Conservation (phyloP, 352 stramenopile genomes). For the Globisporangium canariense region DNA sequence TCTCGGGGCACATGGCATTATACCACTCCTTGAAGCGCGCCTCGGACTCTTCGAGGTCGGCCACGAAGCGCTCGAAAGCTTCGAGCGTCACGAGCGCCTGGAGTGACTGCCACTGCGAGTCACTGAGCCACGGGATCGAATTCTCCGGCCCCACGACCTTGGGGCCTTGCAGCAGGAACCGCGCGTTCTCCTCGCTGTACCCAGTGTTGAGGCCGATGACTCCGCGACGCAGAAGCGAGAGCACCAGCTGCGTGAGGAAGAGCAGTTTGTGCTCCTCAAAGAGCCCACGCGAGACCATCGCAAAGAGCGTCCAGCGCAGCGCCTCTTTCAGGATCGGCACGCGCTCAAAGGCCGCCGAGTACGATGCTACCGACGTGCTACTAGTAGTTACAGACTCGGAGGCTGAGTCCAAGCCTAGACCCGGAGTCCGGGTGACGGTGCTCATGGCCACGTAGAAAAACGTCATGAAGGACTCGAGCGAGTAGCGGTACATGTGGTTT, state of each 20-base stretch:
- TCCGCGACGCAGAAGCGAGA: conserved; percentile 74
- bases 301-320: conserved; percentile 86
- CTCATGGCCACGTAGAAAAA: conserved; percentile 86
- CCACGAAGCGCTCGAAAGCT: conserved; percentile 83
- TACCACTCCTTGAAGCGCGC: conserved; percentile 92
- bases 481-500: conserved; percentile 94
- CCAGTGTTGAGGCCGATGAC: conserved; percentile 58
- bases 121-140: conserved; percentile 78
- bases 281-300: conserved; percentile 87
- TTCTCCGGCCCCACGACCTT: conserved; percentile 69
- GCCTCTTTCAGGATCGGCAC: conserved; percentile 65
- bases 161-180: conserved; percentile 77
- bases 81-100: conserved; percentile 74
- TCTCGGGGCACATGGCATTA: conserved; percentile 78
- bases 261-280: conserved; percentile 92
- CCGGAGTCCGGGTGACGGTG: conserved; percentile 33
- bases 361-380: conserved; percentile 21
- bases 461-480: conserved; percentile 87
- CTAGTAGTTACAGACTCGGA: background rate
- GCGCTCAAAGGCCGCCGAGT: conserved; percentile 44
- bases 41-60: conserved; percentile 87
- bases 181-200: conserved; percentile 70
- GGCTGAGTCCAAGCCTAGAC: background rate
- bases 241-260: conserved; percentile 86
- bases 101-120: conserved; percentile 82